Conservation (phyloP, 495 filamentous ascomycete genomes). For the Staphylotrichum longicolle region DNA sequence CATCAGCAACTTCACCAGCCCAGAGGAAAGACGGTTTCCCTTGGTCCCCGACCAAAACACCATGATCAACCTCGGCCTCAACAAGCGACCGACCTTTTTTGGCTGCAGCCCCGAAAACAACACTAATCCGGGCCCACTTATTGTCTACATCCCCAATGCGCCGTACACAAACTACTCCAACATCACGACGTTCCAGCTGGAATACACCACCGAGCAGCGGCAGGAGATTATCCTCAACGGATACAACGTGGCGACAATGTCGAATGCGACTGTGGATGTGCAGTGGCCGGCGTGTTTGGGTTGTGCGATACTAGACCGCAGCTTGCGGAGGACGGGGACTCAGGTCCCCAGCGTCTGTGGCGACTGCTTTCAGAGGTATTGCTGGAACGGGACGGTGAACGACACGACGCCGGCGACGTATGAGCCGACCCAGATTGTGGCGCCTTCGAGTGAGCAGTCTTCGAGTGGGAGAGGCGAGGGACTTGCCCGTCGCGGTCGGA, state of each 20-base stretch:
- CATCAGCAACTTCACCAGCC: conserved; percentile 62
- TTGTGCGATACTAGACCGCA: conserved; percentile 76
- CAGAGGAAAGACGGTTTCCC: conserved; percentile 84
- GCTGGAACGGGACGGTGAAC: conserved; percentile 97
- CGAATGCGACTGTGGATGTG: conserved; percentile 67
- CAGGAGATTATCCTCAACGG: conserved; percentile 81
- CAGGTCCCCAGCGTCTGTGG: conserved; percentile 63
- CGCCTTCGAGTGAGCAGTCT: too few species aligned
- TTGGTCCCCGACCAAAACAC: conserved; percentile 79
- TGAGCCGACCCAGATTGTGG: too few species aligned
- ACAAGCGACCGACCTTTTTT: conserved; percentile 86
- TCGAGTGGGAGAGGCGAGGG: too few species aligned
- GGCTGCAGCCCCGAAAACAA: conserved; percentile 62
- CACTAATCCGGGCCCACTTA: conserved; percentile 55
- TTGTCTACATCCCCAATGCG: conserved; percentile 83
- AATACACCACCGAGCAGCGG: conserved; percentile 61
- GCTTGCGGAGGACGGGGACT: conserved; percentile 64
- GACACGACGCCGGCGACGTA: conserved; percentile 49
- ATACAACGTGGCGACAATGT: conserved; percentile 77
- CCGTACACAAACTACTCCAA: too few species aligned
- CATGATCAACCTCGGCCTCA: conserved; percentile 82
- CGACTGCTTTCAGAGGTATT: conserved; percentile 75
- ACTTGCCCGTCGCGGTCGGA: too few species aligned
- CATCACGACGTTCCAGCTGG: conserved; percentile 65
- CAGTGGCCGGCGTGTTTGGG: conserved; percentile 79